phyloP scores from a whole-genome alignment of 345 rosid species.

The Hibiscus mutabilis region DNA sequence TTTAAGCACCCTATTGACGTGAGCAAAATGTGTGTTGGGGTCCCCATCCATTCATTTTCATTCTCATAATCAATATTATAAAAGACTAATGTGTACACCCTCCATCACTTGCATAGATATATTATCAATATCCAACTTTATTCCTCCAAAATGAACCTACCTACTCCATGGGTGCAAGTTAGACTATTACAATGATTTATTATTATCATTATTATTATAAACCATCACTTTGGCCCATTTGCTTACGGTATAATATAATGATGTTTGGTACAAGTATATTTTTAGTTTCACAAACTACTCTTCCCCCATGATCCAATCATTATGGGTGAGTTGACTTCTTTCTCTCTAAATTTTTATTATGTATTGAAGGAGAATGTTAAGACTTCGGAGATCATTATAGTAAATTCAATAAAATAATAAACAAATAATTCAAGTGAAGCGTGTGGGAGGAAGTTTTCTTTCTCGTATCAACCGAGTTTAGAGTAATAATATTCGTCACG shows the following conservation, averaged over 20 bases:
- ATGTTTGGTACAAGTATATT: no score
- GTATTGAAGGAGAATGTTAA: background rate
- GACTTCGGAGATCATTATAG: background rate
- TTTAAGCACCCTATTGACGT: no score
- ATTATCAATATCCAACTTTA: background rate
- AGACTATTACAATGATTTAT: background rate
- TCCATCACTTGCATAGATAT: background rate
- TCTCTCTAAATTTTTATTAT: background rate
- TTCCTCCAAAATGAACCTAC: no score
- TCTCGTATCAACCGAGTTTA: background rate
- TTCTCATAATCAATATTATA: background rate
- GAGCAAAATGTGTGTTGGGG: no score
- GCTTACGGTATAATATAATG: no score
- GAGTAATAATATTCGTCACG: background rate
- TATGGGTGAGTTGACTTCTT: background rate
- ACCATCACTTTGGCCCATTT: no score
- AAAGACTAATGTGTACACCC: background rate
- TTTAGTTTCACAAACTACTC: background rate
- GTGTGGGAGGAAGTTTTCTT: background rate
- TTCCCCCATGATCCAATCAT: background rate
- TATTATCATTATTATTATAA: no score
- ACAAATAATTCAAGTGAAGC: no score
- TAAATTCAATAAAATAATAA: no score
- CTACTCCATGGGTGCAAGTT: background rate
- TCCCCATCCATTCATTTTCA: background rate